Evolutionary conservation across 2,329 filamentous ascomycete species (phyloP).

Genomic region (Fusarium sp.): DNA sequence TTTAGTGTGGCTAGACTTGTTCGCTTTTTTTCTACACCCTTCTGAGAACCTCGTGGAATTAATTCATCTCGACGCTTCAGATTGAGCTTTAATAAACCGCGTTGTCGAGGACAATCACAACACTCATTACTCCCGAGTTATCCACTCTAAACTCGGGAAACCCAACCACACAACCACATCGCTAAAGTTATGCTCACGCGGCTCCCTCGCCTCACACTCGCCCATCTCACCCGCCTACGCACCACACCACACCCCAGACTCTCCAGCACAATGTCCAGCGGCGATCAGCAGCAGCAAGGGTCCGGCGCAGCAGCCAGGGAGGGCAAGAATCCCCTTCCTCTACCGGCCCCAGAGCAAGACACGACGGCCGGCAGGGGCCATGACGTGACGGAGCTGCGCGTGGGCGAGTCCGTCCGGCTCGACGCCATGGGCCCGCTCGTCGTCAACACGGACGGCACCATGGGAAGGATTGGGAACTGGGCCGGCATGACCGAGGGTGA

Average conservation of each 20-base stretch:
- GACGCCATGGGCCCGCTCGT: conserved; percentile 78
- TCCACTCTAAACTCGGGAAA: background rate
- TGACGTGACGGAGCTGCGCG: conserved; percentile 39
- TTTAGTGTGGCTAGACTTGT: conserved; percentile 24
- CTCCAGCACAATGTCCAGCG: conserved; percentile 15
- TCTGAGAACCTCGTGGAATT: background rate
- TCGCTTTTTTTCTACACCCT: conserved; percentile 28
- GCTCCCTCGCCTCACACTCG: conserved; percentile 20
- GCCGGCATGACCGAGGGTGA: conserved; percentile 74
- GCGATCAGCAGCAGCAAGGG: conserved; percentile 15
- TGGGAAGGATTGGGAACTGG: conserved; percentile 79
- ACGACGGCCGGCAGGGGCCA: conserved; percentile 27
- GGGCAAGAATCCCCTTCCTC: conserved; percentile 13
- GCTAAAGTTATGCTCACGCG: conserved; percentile 24
- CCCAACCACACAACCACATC: conserved; percentile 1
- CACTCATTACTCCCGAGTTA: conserved; percentile 3
- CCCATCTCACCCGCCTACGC: conserved; percentile 9
- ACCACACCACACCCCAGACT: conserved; percentile 9
- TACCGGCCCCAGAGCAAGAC: conserved; percentile 42
- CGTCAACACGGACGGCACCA: conserved; percentile 75
- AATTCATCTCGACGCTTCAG: background rate
- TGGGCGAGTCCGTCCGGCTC: conserved; percentile 60
- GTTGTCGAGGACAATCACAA: background rate
- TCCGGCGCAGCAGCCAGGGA: conserved; percentile 11
- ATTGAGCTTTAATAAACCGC: background rate